Evolutionary conservation across 148 eudicot species (phyloP).

Genomic region (Selenicereus undatus): DNA sequence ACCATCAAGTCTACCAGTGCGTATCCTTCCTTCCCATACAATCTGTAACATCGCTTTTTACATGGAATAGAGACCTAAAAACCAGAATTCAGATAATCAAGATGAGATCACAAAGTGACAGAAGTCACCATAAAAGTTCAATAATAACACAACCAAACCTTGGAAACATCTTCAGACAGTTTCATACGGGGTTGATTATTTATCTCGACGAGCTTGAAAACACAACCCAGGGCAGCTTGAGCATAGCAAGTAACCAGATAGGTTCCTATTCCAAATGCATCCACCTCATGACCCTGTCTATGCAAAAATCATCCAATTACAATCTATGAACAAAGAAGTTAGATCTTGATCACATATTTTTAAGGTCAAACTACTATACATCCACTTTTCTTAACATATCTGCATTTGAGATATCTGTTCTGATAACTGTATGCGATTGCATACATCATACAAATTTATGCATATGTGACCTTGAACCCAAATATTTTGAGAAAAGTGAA

Average conservation of each 20-base stretch:
- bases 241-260: slow-evolving; percentile 97
- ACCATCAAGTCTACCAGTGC: slow-evolving; percentile 86
- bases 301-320: slow-evolving; percentile 17
- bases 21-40: slow-evolving; percentile 91
- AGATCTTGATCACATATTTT: neutral
- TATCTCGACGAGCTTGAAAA: slow-evolving; percentile 97
- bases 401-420: no score
- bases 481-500: no score
- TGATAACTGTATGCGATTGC: no score
- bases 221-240: slow-evolving; percentile 96
- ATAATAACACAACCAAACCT: slow-evolving; percentile 48
- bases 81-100: slow-evolving; percentile 18
- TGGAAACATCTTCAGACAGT: slow-evolving; percentile 93
- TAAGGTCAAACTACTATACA: neutral
- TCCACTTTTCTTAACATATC: no score
- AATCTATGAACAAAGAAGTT: neutral
- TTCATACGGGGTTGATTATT: slow-evolving; percentile 94
- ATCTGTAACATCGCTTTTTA: slow-evolving; percentile 80
- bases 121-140: slow-evolving; percentile 6
- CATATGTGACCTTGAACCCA: no score
- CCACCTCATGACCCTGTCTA: slow-evolving; percentile 88
- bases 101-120: neutral
- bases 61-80: slow-evolving; percentile 93
- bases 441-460: no score
- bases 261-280: slow-evolving; percentile 93